Base-by-base conservation (phyloP, 2,329 filamentous ascomycete species). In the Fusarium hostae region DNA sequence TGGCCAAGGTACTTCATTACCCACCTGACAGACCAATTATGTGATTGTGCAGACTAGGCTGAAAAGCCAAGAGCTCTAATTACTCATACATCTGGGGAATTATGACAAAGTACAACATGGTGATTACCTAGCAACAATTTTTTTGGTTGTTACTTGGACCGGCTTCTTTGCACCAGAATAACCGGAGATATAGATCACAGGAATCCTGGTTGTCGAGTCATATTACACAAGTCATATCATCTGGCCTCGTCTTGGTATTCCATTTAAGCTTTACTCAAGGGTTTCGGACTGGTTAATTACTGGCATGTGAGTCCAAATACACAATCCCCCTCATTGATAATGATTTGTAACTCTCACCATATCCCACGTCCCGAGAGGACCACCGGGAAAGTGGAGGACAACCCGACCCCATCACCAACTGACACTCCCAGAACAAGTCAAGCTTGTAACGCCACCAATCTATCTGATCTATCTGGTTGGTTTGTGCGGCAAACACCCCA, bases 331-430 rank as follows among this genome's bases (percentile, higher is more conserved):
- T 26, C 13, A 16, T 10, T 6, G 15, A 6, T 24, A 16, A 7
- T 10, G 15, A 6, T 24, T 24, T 3, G 13, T 22, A 15, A 28
- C 8, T 28, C 34, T 18, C 20, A 13, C 24, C 24, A 52, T n/a
- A 39, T 40, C 26, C 32, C 57, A 40, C 30, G 24, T 66, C 57
- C 63, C 63, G 63, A 66, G 63, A 37, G 63, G 63, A 12, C 62
- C 62, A 66, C 62, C 63, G 62, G 62, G 63, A 60, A 60, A 52
- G 62, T 66, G 62, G 63, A 61, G 62, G 34, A 6, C 0, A 35
- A 4, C 30, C 63, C 62, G 63, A 61, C 9, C 20, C 41, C 48
- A 6, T 52, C 50, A 37, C 37, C 22, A 12, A 15, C 4, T 26
- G 12, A 20, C 26, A 28, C 50, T 16, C 52, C 62, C 35, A 11